Percentiles rank a stretch among this genome's conserved stretches.
Evolutionary conservation across 805 yeast genomes (phyloP).

Genomic region (Alloascoidea africana): DNA sequence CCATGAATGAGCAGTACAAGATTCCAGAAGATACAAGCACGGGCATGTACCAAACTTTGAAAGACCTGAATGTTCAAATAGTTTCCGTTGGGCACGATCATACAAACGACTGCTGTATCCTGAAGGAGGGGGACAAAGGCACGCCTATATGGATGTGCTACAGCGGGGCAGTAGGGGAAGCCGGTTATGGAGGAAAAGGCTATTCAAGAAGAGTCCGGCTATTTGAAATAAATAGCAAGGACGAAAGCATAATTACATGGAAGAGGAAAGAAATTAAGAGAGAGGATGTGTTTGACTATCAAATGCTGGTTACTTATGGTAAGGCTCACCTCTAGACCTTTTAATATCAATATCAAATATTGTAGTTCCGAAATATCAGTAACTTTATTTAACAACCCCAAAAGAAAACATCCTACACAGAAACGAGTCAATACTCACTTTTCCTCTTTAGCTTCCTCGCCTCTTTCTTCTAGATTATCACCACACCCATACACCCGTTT

Average conservation of each 20-base stretch:
- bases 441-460: too few species aligned
- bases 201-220: slow-evolving; percentile 66
- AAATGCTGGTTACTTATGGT: slow-evolving; percentile 32
- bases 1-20: slow-evolving; percentile 54
- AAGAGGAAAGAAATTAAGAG: slow-evolving; percentile 53
- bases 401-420: too few species aligned
- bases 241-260: slow-evolving; percentile 44
- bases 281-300: slow-evolving; percentile 30
- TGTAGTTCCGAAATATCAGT: too few species aligned
- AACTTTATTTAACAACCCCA: too few species aligned
- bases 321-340: too few species aligned
- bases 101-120: slow-evolving; percentile 79
- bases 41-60: slow-evolving; percentile 44
- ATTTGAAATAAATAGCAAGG: slow-evolving; percentile 43
- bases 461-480: too few species aligned
- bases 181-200: slow-evolving; percentile 92
- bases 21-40: slow-evolving; percentile 59
- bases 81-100: slow-evolving; percentile 91
- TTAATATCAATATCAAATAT: too few species aligned
- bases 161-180: slow-evolving; percentile 91
- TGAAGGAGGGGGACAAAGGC: slow-evolving; percentile 23
- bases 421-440: too few species aligned
- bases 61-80: slow-evolving; percentile 53
- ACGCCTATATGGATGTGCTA: slow-evolving; percentile 69
- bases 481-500: too few species aligned